Evolutionary conservation across 495 filamentous ascomycete species (phyloP).

Genomic region (Penicillium herquei): DNA sequence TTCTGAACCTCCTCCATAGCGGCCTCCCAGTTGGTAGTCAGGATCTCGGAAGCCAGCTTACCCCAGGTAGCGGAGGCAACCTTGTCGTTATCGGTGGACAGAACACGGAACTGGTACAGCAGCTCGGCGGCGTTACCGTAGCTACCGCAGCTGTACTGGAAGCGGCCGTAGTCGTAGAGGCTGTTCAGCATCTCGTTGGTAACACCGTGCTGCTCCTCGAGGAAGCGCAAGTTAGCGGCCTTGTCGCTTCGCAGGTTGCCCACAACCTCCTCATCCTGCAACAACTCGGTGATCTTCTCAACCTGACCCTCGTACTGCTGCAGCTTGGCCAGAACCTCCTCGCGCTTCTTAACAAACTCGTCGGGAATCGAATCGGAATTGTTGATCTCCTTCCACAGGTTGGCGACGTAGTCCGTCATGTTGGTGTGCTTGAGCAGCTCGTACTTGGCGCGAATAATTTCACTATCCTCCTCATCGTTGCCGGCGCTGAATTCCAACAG

Average conservation of each 20-base stretch:
- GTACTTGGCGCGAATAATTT: slow-evolving; percentile 81
- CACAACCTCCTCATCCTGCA: slow-evolving; percentile 84
- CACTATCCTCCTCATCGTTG: slow-evolving; percentile 58
- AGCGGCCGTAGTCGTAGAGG: slow-evolving; percentile 90
- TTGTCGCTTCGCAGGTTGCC: slow-evolving; percentile 90
- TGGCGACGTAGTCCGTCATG: slow-evolving; percentile 96
- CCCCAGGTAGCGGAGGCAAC: slow-evolving; percentile 94
- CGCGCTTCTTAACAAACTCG: slow-evolving; percentile 82
- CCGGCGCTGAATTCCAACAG: slow-evolving; percentile 78
- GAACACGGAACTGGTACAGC: slow-evolving; percentile 93
- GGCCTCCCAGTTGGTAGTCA: slow-evolving; percentile 88
- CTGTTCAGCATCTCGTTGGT: slow-evolving; percentile 92
- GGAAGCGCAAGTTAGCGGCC: slow-evolving; percentile 90
- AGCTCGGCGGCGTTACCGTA: slow-evolving; percentile 84
- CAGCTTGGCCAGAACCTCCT: slow-evolving; percentile 80
- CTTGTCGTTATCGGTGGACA: slow-evolving; percentile 97
- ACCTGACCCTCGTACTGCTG: slow-evolving; percentile 81
- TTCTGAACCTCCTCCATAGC: slow-evolving; percentile 96
- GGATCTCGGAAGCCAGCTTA: slow-evolving; percentile 89
- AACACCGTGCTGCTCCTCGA: slow-evolving; percentile 92
- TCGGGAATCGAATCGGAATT: slow-evolving; percentile 72
- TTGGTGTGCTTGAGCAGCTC: slow-evolving; percentile 91
- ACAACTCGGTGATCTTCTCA: slow-evolving; percentile 75
- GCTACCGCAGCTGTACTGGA: slow-evolving; percentile 94
- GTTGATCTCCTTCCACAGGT: slow-evolving; percentile 82